Conservation (phyloP, 306 rosid species). For the Quercus aquifolioides region DNA sequence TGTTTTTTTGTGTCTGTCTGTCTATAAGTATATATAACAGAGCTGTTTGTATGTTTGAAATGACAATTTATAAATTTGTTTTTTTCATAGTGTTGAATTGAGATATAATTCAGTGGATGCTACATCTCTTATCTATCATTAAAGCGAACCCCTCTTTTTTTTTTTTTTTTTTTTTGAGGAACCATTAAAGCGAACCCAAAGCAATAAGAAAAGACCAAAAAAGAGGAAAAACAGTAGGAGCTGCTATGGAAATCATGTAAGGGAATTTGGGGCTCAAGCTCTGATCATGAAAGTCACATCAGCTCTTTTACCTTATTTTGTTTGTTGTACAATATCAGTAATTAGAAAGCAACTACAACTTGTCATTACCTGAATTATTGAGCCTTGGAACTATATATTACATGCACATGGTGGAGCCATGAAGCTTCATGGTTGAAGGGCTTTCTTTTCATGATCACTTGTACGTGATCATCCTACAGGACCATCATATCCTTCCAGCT, state of each 20-base stretch:
- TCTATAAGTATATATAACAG: no score
- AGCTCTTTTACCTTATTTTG: not conserved
- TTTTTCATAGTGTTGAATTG: not conserved
- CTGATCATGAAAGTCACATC: not conserved
- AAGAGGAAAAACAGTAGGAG: not conserved
- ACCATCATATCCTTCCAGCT: not conserved
- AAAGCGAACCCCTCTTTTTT: no score
- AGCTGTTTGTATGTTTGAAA: not conserved
- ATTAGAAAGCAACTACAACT: not conserved
- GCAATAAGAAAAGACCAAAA: not conserved
- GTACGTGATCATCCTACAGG: not conserved
- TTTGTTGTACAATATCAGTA: not conserved
- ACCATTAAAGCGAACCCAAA: not conserved
- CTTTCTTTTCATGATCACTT: not conserved
- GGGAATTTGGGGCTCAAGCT: not conserved
- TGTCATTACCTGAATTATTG: no score
- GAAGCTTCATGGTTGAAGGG: not conserved
- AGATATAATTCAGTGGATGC: not conserved
- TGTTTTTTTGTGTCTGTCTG: no score
- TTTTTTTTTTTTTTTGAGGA: no score
- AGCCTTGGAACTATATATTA: not conserved
- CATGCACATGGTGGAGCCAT: conserved; percentile 2
- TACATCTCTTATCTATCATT: not conserved
- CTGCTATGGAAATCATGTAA: not conserved
- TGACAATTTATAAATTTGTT: not conserved